A percentile compares a stretch with the other conserved stretches of the same genome.
Evolutionary conservation across 495 filamentous ascomycete genomes (phyloP).

Genomic region (Podospora pseudopauciseta): DNA sequence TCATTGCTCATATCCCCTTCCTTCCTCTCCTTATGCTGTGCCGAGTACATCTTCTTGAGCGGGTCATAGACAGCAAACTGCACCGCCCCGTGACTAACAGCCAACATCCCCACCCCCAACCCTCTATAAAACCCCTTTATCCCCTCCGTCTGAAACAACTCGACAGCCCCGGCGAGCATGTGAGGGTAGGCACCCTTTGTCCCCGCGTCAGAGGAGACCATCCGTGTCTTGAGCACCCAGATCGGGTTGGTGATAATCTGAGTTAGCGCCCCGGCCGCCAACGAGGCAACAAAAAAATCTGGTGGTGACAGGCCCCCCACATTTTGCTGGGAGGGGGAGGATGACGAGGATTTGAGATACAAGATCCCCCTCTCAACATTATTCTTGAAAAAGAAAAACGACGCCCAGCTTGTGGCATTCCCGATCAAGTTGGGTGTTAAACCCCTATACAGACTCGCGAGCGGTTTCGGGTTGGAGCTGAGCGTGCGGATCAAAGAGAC

Average conservation of each 20-base stretch:
- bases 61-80: conserved; percentile 96
- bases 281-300: conserved; percentile 83
- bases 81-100: conserved; percentile 90
- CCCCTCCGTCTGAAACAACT: conserved; percentile 67
- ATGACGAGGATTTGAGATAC: conserved; percentile 14
- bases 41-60: conserved; percentile 58
- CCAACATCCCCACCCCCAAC: conserved; percentile 75
- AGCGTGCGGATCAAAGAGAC: conserved; percentile 45
- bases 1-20: conserved; percentile 54
- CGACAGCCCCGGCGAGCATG: conserved; percentile 62
- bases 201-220: conserved; percentile 76
- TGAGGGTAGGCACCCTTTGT: conserved; percentile 78
- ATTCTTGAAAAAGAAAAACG: conserved; percentile 76
- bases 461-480: conserved; percentile 39
- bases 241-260: conserved; percentile 88
- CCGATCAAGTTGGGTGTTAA: conserved; percentile 86
- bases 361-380: conserved; percentile 41
- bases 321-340: background rate
- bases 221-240: conserved; percentile 98
- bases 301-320: conserved; percentile 50
- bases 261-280: conserved; percentile 67
- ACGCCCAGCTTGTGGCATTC: conserved; percentile 84
- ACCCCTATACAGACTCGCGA: conserved; percentile 78
- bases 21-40: conserved; percentile 21
- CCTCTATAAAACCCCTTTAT: conserved; percentile 77